phyloP scores from a whole-genome alignment of 768 basidiomycete genomes.

The Kockovaella imperatae region DNA sequence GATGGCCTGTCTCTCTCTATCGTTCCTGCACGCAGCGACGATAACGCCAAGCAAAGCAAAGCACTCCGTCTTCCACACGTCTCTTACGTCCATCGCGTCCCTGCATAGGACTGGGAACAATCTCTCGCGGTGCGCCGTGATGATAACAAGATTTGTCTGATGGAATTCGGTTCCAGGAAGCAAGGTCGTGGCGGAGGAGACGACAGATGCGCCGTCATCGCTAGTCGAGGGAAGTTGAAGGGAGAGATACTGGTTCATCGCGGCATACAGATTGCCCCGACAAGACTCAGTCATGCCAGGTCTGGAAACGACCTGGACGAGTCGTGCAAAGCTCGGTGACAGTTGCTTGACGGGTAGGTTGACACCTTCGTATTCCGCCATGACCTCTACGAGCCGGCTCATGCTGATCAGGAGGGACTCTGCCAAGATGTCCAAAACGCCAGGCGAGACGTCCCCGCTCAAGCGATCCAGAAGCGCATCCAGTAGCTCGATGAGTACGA shows the following conservation, averaged over 20 bases:
- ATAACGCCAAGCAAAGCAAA: conserved; percentile 82
- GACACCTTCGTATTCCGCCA: conserved; percentile 35
- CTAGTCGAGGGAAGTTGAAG: conserved; percentile 49
- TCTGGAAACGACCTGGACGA: conserved; percentile 67
- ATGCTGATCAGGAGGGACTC: conserved; percentile 73
- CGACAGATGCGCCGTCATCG: conserved; percentile 24
- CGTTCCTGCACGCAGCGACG: conserved; percentile 60
- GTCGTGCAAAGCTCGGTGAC: conserved; percentile 61
- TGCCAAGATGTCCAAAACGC: conserved; percentile 72
- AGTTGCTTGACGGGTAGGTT: conserved; percentile 72
- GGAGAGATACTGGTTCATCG: conserved; percentile 81
- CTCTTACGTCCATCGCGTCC: conserved; percentile 90
- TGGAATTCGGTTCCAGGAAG: conserved; percentile 45
- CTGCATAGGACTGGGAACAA: conserved; percentile 65
- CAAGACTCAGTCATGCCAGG: conserved; percentile 74
- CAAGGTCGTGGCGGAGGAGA: conserved; percentile 38
- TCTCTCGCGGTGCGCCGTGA: conserved; percentile 65
- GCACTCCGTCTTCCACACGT: conserved; percentile 94
- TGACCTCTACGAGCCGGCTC: conserved; percentile 61
- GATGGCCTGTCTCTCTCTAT: conserved; percentile 61
- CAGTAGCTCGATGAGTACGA: conserved; percentile 81
- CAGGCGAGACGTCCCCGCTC: conserved; percentile 59
- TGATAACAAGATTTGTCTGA: conserved; percentile 56
- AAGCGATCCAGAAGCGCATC: conserved; percentile 68
- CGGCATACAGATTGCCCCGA: conserved; percentile 89